Percentiles rank a stretch among this genome's conserved stretches.
Evolutionary conservation across 139 green algal species (phyloP).

Genomic region (Haematococcus lacustris): DNA sequence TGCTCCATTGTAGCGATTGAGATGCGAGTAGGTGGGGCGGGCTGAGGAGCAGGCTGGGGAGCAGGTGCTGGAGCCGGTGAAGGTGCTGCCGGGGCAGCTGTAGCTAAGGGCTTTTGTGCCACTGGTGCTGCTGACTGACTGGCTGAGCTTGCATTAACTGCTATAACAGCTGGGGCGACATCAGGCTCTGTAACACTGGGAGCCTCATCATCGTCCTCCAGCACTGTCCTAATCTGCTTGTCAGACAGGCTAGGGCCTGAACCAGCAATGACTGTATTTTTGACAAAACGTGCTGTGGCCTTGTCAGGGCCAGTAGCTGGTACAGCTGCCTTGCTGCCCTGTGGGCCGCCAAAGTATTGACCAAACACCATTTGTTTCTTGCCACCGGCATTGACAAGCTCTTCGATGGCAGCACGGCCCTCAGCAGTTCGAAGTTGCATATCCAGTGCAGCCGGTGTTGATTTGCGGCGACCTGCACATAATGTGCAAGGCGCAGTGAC

Average conservation of each 20-base stretch:
- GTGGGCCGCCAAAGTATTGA: constrained; percentile 30
- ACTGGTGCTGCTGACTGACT: no score
- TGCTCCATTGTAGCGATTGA: no score
- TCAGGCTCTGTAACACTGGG: no score
- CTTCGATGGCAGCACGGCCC: constrained; percentile 26
- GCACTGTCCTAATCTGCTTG: constrained; percentile 9
- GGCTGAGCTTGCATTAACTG: no score
- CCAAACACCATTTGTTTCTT: constrained; percentile 39
- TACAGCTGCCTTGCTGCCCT: not conserved
- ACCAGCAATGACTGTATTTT: not conserved
- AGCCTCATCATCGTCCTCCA: constrained; percentile 20
- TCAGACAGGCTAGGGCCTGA: not conserved
- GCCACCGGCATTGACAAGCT: constrained; percentile 22
- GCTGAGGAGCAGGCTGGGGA: no score
- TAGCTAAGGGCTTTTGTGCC: no score
- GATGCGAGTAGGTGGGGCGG: no score
- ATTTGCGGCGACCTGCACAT: constrained; percentile 30
- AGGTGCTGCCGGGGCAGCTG: no score
- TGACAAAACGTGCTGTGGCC: not conserved
- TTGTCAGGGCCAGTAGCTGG: not conserved
- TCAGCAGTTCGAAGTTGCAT: constrained; percentile 28
- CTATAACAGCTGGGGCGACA: no score
- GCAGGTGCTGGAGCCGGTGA: no score
- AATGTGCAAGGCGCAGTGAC: no score
- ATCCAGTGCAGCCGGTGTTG: constrained; percentile 32